Base-by-base conservation (phyloP, 179 eudicot genomes). In the Monotropa hypopitys region DNA sequence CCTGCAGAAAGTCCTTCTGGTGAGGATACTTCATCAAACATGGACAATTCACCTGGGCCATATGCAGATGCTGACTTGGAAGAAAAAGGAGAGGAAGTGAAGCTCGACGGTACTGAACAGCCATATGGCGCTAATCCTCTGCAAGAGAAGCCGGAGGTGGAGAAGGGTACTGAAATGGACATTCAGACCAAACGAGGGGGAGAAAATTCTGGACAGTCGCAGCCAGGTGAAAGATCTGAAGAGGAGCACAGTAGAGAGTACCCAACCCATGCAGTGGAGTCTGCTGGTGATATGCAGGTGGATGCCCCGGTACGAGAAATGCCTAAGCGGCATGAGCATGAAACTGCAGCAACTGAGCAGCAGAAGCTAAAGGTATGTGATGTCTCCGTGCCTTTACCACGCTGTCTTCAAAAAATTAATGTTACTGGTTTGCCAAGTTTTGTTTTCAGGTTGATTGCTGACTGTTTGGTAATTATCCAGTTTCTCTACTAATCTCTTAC, bases 21-120 rank as follows among this genome's bases (percentile, higher is more conserved):
- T 56, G 97, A 84, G 81, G 88, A 91, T 61, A 87, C 87, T 66
- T 92, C 97, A 63, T 88, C 97, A 26, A 88, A 90, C 86, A 83
- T 91, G 87, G 97, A 88, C 70, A 88, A 87, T 80, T 90, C 98
- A 73, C 86, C 81, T 35, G 89, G 90, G 46, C 81, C 70, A 54
- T 88, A 90, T 81, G 86, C 81, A 26, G 95, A 87, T 77, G 79
- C 82, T 23, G 90, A 86, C 62, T 73, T 84, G 76, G 91, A 89
- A 84, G 90, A 84, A 73, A 88, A 74, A 75, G 79, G 84, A 40
- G 87, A 85, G 65, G 83, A 82, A 35, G 74, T 73, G 77, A 85
- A 81, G 83, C 77, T 80, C 75, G 87, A 84, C 70, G 79, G 70
- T 61, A 35, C 70, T 66, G 74, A 70, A 42, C 70, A 32, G 54